Conservation (phyloP, 176 grass and related monocot genomes). For the Coix lacrymajobi region DNA sequence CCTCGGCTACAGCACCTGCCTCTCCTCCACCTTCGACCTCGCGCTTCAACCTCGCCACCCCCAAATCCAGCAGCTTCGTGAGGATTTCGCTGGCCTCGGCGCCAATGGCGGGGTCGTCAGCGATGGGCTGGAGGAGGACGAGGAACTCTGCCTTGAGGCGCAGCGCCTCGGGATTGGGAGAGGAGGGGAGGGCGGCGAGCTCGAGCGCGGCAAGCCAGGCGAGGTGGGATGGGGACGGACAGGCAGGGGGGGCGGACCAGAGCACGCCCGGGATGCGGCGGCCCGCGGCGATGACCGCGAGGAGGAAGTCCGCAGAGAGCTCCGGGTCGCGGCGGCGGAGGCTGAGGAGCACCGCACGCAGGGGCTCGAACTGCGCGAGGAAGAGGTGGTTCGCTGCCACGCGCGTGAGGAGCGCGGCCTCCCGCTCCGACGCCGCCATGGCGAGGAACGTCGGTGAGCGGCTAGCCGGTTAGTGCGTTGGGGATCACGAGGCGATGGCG, state of each 20-base stretch:
- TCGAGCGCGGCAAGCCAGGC: conserved; percentile 85
- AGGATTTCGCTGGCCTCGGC: conserved; percentile 30
- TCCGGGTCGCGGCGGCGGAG: conserved; percentile 68
- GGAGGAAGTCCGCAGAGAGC: conserved; percentile 55
- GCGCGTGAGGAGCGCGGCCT: conserved; percentile 64
- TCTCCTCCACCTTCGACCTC: conserved; percentile 26
- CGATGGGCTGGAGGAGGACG: conserved; percentile 59
- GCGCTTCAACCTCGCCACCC: conserved; percentile 47
- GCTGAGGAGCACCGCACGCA: conserved; percentile 80
- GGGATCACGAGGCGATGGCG: conserved; percentile 21
- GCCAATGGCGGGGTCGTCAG: conserved; percentile 33
- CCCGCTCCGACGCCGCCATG: conserved; percentile 59
- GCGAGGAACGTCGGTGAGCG: neutral
- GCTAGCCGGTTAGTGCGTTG: neutral
- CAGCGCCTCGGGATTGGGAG: conserved; percentile 52
- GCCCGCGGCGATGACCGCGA: conserved; percentile 51
- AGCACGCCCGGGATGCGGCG: conserved; percentile 63
- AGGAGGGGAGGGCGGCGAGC: conserved; percentile 44
- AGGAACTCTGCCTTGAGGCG: conserved; percentile 71
- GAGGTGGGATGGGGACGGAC: conserved; percentile 75
- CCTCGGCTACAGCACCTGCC: neutral
- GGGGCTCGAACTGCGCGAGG: conserved; percentile 87
- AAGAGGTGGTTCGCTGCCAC: conserved; percentile 89
- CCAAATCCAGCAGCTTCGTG: conserved; percentile 64
- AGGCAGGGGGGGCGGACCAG: conserved; percentile 56